Evolutionary conservation across 148 eudicot genomes (phyloP), one percentile per base, ranked within the genome.

Genomic region (Oxyria digyna): DNA sequence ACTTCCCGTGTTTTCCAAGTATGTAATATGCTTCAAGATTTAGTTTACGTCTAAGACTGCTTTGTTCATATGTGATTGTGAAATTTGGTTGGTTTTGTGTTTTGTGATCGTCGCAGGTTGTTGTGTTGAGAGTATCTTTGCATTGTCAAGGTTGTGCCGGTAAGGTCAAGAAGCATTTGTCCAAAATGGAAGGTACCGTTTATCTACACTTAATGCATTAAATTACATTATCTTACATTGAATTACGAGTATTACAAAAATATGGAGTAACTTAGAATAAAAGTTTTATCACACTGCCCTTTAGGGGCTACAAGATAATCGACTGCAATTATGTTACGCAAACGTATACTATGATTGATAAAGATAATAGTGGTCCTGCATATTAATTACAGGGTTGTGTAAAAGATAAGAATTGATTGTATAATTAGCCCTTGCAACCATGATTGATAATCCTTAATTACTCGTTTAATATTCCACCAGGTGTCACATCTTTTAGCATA

Each of bases 71-170:
- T 52, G 14, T 3, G 9, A 21, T 49, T 20, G 7, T 32, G 21
- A 62, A 32, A 67, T 26, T 68, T 6, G 37, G n/a, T n/a, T n/a
- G n/a, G n/a, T 27, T 32, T 27, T 49, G 17, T 23, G 13, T 23
- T 32, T 11, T 50, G 42, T 26, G 54, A 42, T 27, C 54, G 45
- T 27, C 54, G 45, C 72, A 86, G 91, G 91, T 86, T 69, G 96
- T 89, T 73, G 89, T 86, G n/a, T 73, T 89, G 83, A 85, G 86
- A 76, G 96, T 89, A 1, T 86, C 96, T 42, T 79, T 89, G 67
- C 96, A 89, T 79, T 89, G 96, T 68, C 91, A 87, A 83, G 96
- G 89, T 7, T 89, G 96, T 81, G 96, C 87, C 70, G 87, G 89
- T 63, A 89, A 89, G 75, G 78, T 89, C 48, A 86, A 87, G 81